Percentiles rank a stretch among this genome's conserved stretches.
phyloP scores from a whole-genome alignment of 2,329 filamentous ascomycete genomes.

The Aureobasidium sp. region DNA sequence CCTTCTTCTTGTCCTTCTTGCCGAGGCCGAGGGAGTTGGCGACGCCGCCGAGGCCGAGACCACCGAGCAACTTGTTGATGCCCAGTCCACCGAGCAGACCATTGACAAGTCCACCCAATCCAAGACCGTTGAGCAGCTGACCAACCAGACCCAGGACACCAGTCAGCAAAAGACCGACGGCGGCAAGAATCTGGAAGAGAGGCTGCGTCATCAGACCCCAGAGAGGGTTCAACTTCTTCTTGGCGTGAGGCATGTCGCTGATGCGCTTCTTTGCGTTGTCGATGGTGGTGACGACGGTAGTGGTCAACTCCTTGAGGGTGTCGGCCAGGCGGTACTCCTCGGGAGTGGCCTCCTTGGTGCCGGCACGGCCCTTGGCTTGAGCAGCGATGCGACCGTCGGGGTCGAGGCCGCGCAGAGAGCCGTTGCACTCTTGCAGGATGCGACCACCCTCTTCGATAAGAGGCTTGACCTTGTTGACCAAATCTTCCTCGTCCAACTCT shows the following conservation, averaged over 20 bases:
- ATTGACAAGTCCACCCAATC: slow-evolving; percentile 72
- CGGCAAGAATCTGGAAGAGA: slow-evolving; percentile 84
- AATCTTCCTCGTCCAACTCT: slow-evolving; percentile 80
- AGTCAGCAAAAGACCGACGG: slow-evolving; percentile 70
- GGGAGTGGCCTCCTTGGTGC: slow-evolving; percentile 64
- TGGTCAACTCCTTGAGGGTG: slow-evolving; percentile 74
- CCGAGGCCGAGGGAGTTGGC: slow-evolving; percentile 45
- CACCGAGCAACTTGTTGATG: slow-evolving; percentile 63
- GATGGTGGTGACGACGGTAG: slow-evolving; percentile 70
- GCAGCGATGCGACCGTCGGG: slow-evolving; percentile 78
- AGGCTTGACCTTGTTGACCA: slow-evolving; percentile 78
- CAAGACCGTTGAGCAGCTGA: slow-evolving; percentile 68
- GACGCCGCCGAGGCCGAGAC: slow-evolving; percentile 55
- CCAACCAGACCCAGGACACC: slow-evolving; percentile 82
- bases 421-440: slow-evolving; percentile 79
- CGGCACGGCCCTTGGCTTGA: slow-evolving; percentile 73
- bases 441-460: slow-evolving; percentile 77
- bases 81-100: slow-evolving; percentile 69
- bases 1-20: slow-evolving; percentile 43
- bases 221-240: slow-evolving; percentile 88
- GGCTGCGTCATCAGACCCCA: slow-evolving; percentile 79
- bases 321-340: slow-evolving; percentile 83
- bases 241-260: slow-evolving; percentile 83
- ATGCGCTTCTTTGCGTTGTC: slow-evolving; percentile 84
- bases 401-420: slow-evolving; percentile 76